Evolutionary conservation across 208 protist genomes (phyloP).

Genomic region (Leishmania lainsoni): DNA sequence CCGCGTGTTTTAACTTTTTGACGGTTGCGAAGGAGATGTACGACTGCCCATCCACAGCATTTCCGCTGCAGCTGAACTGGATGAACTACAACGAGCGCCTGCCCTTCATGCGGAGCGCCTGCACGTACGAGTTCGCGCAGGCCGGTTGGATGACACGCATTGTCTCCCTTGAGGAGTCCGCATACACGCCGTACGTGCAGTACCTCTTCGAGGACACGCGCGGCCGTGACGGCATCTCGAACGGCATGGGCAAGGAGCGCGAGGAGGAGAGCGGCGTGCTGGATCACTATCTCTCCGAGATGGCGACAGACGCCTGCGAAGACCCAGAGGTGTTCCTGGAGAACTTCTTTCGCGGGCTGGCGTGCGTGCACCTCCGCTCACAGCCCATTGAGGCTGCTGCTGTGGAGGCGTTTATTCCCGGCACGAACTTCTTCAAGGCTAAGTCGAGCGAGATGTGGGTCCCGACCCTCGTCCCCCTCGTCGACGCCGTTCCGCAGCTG

Average conservation of each 20-base stretch:
- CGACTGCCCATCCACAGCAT: constrained; percentile 36
- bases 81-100: constrained; percentile 86
- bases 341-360: constrained; percentile 73
- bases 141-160: constrained; percentile 86
- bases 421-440: constrained; percentile 88
- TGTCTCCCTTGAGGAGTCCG: constrained; percentile 71
- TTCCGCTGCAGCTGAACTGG: constrained; percentile 85
- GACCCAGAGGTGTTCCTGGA: constrained; percentile 86
- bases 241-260: constrained; percentile 77
- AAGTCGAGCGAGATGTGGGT: constrained; percentile 83
- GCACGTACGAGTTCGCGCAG: constrained; percentile 60
- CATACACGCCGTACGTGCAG: constrained; percentile 71
- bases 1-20: constrained; percentile 81
- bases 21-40: constrained; percentile 73
- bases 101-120: constrained; percentile 54
- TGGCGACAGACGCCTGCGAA: constrained; percentile 85
- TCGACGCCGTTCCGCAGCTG: constrained; percentile 78
- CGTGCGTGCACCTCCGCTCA: constrained; percentile 65
- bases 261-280: constrained; percentile 71
- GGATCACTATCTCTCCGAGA: constrained; percentile 84
- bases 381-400: constrained; percentile 80
- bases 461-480: constrained; percentile 83
- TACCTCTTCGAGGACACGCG: constrained; percentile 87
- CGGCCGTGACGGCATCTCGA: constrained; percentile 75
- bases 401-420: constrained; percentile 60